These are phyloP conservation scores for Globisporangium cylindrosporum DNA, from an alignment of 352 stramenopile species.

Conservation along the genomic window DNA sequence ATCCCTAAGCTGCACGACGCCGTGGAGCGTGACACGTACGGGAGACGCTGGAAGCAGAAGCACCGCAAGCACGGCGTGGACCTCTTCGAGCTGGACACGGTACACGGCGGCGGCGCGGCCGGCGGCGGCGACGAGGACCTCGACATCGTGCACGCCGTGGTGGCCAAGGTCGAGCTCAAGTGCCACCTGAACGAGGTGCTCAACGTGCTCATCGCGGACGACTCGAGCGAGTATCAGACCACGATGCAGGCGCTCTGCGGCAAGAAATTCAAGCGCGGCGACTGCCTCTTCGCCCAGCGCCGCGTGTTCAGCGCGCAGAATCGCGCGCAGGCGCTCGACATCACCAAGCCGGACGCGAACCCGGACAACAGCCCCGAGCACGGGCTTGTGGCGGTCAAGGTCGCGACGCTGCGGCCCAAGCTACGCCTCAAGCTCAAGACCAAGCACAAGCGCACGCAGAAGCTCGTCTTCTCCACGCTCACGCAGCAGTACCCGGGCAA, in stretches of 20 bases:
- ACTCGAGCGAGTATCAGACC: slow-evolving; percentile 38
- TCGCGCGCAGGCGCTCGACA: slow-evolving; percentile 21
- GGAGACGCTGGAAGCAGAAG: slow-evolving; percentile 34
- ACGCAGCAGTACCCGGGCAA: slow-evolving; percentile 44
- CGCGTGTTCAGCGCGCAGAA: slow-evolving; percentile 33
- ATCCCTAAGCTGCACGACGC: slow-evolving; percentile 53
- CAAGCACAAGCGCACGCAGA: slow-evolving; percentile 46
- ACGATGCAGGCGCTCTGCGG: slow-evolving; percentile 48
- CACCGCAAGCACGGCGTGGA: slow-evolving; percentile 38
- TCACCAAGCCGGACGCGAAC: not conserved
- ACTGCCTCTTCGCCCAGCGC: slow-evolving; percentile 41
- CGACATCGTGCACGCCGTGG: slow-evolving; percentile 44
- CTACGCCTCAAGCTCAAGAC: slow-evolving; percentile 25
- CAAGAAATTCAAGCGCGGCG: slow-evolving; percentile 44
- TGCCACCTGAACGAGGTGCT: slow-evolving; percentile 64
- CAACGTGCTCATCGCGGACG: slow-evolving; percentile 43
- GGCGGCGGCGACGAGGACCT: slow-evolving; percentile 35
- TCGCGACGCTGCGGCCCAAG: slow-evolving; percentile 33
- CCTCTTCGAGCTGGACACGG: slow-evolving; percentile 35
- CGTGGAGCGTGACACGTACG: slow-evolving; percentile 29
- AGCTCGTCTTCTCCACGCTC: slow-evolving; percentile 44
- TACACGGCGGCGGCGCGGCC: slow-evolving; percentile 21
- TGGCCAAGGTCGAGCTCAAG: slow-evolving; percentile 46
- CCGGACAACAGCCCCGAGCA: slow-evolving; percentile 18
- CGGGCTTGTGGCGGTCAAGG: slow-evolving; percentile 32